A percentile compares a stretch with the other conserved stretches of the same genome.
Conservation (phyloP, 2,329 filamentous ascomycete genomes). For the Penicillium sp. region DNA sequence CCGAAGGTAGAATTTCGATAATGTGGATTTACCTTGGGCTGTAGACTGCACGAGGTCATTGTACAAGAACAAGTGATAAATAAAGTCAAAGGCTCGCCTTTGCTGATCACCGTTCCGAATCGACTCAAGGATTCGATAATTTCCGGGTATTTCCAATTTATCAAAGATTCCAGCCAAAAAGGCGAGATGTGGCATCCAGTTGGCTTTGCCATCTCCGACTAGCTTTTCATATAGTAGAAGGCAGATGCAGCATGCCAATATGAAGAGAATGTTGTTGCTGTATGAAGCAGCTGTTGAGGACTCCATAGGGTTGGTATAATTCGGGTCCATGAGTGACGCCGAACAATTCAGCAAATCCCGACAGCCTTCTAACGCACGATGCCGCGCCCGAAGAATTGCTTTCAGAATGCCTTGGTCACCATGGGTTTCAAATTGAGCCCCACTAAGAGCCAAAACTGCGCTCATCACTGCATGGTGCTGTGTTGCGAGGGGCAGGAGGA, state of each 20-base stretch:
- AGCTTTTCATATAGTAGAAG: slow-evolving; percentile 8
- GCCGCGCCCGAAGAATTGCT: slow-evolving; percentile 1
- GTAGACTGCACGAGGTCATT: slow-evolving; percentile 12
- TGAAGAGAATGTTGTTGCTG: background rate
- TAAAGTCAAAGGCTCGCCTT: slow-evolving; percentile 1
- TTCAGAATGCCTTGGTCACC: background rate
- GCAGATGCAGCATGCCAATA: background rate
- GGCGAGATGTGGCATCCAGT: slow-evolving; percentile 8
- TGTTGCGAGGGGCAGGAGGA: background rate
- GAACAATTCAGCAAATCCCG: background rate
- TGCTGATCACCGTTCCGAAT: background rate
- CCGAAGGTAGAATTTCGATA: slow-evolving; percentile 7
- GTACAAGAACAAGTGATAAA: slow-evolving; percentile 9
- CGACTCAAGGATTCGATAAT: background rate
- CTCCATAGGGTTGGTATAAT: background rate
- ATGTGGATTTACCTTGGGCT: background rate
- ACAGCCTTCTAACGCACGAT: slow-evolving; percentile 4
- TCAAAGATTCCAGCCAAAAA: background rate
- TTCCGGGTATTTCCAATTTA: background rate
- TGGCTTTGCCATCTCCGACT: slow-evolving; percentile 1
- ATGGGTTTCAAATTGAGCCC: background rate
- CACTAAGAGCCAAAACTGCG: slow-evolving; percentile 4
- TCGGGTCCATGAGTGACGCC: background rate
- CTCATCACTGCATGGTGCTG: background rate
- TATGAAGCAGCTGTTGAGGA: too few relatives aligned